Base-by-base conservation (phyloP, 2,329 filamentous ascomycete genomes). In the Daldinia sp. region DNA sequence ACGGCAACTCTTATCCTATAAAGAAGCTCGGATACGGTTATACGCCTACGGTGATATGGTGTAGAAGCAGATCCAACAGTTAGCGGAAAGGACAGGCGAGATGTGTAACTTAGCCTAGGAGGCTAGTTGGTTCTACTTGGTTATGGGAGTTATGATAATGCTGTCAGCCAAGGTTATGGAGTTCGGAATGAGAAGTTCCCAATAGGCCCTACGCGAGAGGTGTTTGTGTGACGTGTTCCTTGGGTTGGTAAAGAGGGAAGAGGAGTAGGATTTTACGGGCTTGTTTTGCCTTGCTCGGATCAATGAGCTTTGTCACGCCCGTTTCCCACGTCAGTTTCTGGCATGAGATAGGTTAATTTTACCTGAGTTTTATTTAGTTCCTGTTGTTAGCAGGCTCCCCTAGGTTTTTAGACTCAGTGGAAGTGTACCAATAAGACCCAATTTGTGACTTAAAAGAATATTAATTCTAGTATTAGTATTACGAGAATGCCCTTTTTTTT, bases 31-130 rank as follows among this genome's bases (percentile, higher is more conserved):
- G 59, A 52, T 47, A 64, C 57, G 29, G 58, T 58, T 59, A 53
- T 61, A 68, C 58, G 63, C 61, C 60, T 64, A 65, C 53, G 58
- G 62, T 70, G 65, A 64, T 66, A 69, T 49, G 62, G 66, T 50
- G 48, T 59, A 35, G 58, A 67, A 54, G 69, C 45, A 57, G 19
- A 59, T 37, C 49, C 52, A 23, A 51, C 55, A 61, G 39, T 35
- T 49, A 37, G 65, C 43, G 58, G 27, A 34, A 55, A 50, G 43
- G 57, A 34, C 48, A 50, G 58, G 30, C 15, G 50, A 49, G 63
- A 56, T 29, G 47, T 43, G 27, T 51, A 37, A 52, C 47, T 13
- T 23, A 56, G 29, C 50, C n/a, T 37, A 17, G 50, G 45, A 27
- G 25, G 21, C 27, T 15, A 53, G n/a, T 37, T 19, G 29, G 49